Evolutionary conservation across 2,329 filamentous ascomycete genomes (phyloP).

Genomic region (Sphaerulina populicola): DNA sequence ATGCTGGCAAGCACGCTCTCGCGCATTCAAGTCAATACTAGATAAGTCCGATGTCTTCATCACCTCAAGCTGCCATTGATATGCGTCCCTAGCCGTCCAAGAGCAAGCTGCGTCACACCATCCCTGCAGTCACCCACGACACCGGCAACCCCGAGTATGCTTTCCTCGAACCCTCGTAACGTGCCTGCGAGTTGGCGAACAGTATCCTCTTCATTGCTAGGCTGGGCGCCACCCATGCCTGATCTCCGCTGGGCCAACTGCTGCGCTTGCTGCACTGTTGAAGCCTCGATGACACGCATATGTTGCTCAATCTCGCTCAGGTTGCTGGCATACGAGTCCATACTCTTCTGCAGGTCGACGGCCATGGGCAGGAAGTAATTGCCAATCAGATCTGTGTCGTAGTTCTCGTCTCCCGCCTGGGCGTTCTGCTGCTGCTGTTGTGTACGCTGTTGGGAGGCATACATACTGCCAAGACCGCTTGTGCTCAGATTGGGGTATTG

Average conservation of each 20-base stretch:
- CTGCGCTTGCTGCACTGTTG: slow-evolving; percentile 39
- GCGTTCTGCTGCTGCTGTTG: slow-evolving; percentile 15
- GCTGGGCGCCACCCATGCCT: slow-evolving; percentile 16
- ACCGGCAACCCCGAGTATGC: slow-evolving; percentile 42
- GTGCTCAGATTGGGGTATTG: slow-evolving; percentile 39
- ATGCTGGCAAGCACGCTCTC: not conserved
- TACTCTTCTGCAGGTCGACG: slow-evolving; percentile 33
- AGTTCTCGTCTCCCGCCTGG: slow-evolving; percentile 19
- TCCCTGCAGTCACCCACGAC: slow-evolving; percentile 43
- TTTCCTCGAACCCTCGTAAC: slow-evolving; percentile 43
- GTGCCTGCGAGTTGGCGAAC: slow-evolving; percentile 41
- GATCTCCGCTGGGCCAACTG: slow-evolving; percentile 31
- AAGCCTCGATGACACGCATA: slow-evolving; percentile 42
- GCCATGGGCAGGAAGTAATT: slow-evolving; percentile 41
- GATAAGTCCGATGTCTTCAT: not conserved
- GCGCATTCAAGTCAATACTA: not conserved
- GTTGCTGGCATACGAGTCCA: slow-evolving; percentile 37
- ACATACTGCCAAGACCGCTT: slow-evolving; percentile 16
- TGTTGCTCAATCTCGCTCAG: slow-evolving; percentile 44
- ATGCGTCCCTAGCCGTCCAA: slow-evolving; percentile 24
- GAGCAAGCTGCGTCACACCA: slow-evolving; percentile 38
- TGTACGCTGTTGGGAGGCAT: slow-evolving; percentile 16
- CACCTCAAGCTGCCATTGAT: not conserved
- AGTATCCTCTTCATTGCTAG: slow-evolving; percentile 26
- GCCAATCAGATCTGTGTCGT: slow-evolving; percentile 40